phyloP scores from a whole-genome alignment of 164 flowering plant species.

The Berberis thunbergii region DNA sequence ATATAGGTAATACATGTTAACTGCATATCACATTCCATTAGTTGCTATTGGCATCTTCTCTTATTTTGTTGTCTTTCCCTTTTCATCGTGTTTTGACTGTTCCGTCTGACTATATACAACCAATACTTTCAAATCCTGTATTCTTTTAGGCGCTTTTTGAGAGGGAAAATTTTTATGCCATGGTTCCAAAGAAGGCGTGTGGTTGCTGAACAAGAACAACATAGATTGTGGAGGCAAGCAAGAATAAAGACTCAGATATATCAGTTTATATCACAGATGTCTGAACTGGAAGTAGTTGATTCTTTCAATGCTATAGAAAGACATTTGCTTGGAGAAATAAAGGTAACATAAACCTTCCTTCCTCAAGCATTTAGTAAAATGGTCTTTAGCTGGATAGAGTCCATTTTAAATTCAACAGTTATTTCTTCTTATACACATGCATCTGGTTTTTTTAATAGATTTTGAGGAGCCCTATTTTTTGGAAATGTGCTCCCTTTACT shows the following conservation, averaged over 20 bases:
- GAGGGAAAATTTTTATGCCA: constrained; percentile 79
- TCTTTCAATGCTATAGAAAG: constrained; percentile 80
- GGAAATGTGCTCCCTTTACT: too few relatives aligned
- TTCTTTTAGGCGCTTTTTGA: constrained; percentile 61
- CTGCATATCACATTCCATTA: neutral
- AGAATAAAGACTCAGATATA: constrained; percentile 73
- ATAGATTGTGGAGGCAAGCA: constrained; percentile 83
- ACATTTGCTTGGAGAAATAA: constrained; percentile 60
- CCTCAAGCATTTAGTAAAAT: neutral
- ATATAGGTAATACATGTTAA: constrained; percentile 53
- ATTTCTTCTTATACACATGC: too few relatives aligned
- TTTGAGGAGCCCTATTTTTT: too few relatives aligned
- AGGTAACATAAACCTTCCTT: constrained; percentile 29
- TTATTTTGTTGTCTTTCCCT: neutral
- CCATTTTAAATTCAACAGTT: too few relatives aligned
- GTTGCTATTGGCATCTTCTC: neutral
- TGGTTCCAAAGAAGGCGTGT: constrained; percentile 94
- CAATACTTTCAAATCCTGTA: neutral
- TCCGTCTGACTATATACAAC: too few relatives aligned
- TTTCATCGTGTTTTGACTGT: neutral
- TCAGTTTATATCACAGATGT: constrained; percentile 50
- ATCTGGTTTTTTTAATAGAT: too few relatives aligned
- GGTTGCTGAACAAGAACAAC: constrained; percentile 87
- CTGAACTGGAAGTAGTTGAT: constrained; percentile 88
- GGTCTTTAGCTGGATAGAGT: too few relatives aligned